A percentile compares a stretch with the other conserved stretches of the same genome.
Evolutionary conservation across 179 eudicot genomes (phyloP).

Genomic region (Amaranthus tricolor): DNA sequence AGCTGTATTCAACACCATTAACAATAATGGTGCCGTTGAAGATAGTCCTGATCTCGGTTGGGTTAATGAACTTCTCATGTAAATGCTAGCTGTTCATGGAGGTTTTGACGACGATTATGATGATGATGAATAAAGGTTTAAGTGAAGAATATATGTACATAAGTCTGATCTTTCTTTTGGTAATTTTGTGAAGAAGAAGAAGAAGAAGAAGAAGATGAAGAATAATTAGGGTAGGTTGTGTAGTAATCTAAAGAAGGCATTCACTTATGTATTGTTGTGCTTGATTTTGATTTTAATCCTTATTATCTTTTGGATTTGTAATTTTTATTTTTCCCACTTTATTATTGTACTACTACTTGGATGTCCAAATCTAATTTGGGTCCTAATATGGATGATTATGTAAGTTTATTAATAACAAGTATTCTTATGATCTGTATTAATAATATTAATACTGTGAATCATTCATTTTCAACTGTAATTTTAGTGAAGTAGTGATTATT

Average conservation of each 20-base stretch:
- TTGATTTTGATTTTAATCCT: constrained; percentile 14
- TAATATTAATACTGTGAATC: too few species aligned
- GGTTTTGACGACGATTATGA: not conserved
- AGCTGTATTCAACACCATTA: not conserved
- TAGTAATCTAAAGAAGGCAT: constrained; percentile 2
- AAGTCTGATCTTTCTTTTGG: not conserved
- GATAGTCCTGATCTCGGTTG: constrained; percentile 75
- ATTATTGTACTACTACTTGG: not conserved
- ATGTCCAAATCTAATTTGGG: too few species aligned
- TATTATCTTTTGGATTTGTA: constrained; percentile 9
- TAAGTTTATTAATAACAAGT: too few species aligned
- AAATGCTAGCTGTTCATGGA: not conserved
- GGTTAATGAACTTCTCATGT: constrained; percentile 79
- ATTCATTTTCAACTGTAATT: too few species aligned
- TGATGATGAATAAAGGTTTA: not conserved
- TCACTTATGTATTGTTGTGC: constrained; percentile 19
- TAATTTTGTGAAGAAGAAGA: not conserved
- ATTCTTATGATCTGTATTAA: too few species aligned
- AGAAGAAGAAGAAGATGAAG: not conserved
- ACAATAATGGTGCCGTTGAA: constrained; percentile 8
- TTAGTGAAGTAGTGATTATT: too few species aligned
- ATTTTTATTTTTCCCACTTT: not conserved
- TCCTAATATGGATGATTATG: too few species aligned
- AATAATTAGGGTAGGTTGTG: not conserved
- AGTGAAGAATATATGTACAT: too few species aligned